These are phyloP conservation scores for Pythium scleroteichum DNA, from an alignment of 352 stramenopile species.

Conservation along the genomic window DNA sequence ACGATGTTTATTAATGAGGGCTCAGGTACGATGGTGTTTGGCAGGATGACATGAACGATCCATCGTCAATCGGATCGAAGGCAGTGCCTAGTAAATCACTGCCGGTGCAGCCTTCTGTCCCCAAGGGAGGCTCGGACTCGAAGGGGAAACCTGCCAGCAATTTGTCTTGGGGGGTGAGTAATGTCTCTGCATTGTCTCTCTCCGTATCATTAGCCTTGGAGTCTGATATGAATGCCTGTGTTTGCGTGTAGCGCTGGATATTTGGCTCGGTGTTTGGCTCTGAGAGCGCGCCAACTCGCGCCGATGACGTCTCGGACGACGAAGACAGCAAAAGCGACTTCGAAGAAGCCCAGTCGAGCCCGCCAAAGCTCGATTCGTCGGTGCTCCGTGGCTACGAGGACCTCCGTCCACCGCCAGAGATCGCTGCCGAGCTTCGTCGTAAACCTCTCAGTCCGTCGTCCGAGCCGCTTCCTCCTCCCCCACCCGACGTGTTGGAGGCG, in stretches of 20 bases:
- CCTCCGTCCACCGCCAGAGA: conserved; percentile 22
- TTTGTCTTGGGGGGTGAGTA: conserved; percentile 11
- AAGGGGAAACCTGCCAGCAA: background rate
- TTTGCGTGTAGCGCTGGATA: conserved; percentile 23
- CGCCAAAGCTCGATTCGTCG: background rate
- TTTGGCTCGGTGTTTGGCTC: conserved; percentile 27
- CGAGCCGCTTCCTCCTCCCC: conserved; percentile 10
- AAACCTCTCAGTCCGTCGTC: conserved; percentile 13
- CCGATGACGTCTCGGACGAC: background rate
- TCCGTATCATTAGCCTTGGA: no score
- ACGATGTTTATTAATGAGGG: background rate
- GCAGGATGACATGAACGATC: no score
- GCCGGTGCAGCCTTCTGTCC: no score
- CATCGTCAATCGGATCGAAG: no score
- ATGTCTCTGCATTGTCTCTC: background rate
- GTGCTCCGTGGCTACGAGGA: conserved; percentile 20
- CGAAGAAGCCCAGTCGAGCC: conserved; percentile 21
- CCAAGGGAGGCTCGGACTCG: background rate
- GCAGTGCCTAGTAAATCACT: no score
- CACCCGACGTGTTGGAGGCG: conserved; percentile 26
- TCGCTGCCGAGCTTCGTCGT: conserved; percentile 27
- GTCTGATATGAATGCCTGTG: background rate
- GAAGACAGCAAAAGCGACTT: conserved; percentile 21
- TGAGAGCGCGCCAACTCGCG: background rate
- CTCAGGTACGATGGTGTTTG: background rate